Evolutionary conservation across 2,329 filamentous ascomycete genomes (phyloP), one percentile per base, ranked within the genome.

Genomic region (Pseudogymnoascus destructans): DNA sequence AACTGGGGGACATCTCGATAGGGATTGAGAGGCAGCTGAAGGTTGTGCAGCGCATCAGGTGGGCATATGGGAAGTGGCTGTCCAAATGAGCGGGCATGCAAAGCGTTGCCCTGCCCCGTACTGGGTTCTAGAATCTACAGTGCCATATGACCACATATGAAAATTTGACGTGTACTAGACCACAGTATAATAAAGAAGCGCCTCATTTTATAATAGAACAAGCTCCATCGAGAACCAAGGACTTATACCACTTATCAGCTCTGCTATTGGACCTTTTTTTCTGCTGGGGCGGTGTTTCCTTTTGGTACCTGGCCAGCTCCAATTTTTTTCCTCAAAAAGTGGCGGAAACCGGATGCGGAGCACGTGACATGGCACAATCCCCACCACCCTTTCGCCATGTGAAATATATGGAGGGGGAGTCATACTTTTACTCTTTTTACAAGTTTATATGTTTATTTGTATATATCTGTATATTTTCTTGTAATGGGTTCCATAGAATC

Each of bases 51-150:
- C 79, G 93, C 60, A 89, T 97, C 64, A 79, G 88, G 62, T 97
- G 93, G 92, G 86, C 87, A 3, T 97, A 96, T 74, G 81, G 81
- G 1, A 85, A 84, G 68, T 96, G 87, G 86, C 68, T 88, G 57
- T 49, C 42, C 11, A 49, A 49, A 23, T 49, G 42, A 49, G 42
- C 13, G 42, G 10, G 42, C 23, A 23, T 49, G 40, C 6, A 49
- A 5, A 27, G 13, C 21, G 40, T 25, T 25, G 40, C 4, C 4
- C 23, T 7, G 13, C 23, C 3, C 13, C 6, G 6, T 27, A 17
- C 23, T 15, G 5, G 21, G 42, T 27, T 27, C n/a, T 27, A 49
- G 42, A 27, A 49, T 49, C 42, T 49, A 27, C 42, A 17, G 42
- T 25, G 21, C 13, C 17, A 49, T 49, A 17, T 27, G n/a, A 3